Conservation (phyloP, 106 monocot species). For the Triglochin maritima region DNA sequence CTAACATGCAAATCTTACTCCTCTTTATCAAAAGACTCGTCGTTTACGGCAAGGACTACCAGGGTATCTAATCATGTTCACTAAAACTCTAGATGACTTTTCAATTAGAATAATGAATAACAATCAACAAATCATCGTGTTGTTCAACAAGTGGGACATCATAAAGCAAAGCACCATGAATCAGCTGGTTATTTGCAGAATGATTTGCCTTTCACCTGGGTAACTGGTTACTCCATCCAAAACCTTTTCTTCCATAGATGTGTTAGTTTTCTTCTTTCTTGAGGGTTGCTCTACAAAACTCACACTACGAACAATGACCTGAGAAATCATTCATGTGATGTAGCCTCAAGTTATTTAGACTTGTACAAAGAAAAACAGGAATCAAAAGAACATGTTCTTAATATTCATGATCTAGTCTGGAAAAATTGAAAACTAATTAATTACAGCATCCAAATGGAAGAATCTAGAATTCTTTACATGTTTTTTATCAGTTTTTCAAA, state of each 20-base stretch:
- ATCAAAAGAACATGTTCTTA: background rate
- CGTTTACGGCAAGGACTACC: too few relatives aligned
- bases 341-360: background rate
- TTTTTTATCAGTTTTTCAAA: too few relatives aligned
- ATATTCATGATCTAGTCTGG: background rate
- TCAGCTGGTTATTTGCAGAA: too few relatives aligned
- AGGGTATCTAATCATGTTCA: too few relatives aligned
- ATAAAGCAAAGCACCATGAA: background rate
- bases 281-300: background rate
- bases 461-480: too few relatives aligned
- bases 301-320: constrained; percentile 5
- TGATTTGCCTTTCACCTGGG: background rate
- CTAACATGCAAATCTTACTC: too few relatives aligned
- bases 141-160: background rate
- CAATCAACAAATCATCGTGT: too few relatives aligned
- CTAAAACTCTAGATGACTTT: too few relatives aligned
- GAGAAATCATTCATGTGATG: background rate
- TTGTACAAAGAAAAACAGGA: background rate
- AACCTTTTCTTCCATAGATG: background rate
- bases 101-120: too few relatives aligned
- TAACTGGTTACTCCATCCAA: too few relatives aligned
- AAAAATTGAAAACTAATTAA: background rate
- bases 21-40: too few relatives aligned
- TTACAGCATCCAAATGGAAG: too few relatives aligned
- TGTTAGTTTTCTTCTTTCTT: background rate